These are phyloP conservation scores for Globisporangium middletonii DNA, from an alignment of 352 stramenopile genomes.

Conservation along the genomic window DNA sequence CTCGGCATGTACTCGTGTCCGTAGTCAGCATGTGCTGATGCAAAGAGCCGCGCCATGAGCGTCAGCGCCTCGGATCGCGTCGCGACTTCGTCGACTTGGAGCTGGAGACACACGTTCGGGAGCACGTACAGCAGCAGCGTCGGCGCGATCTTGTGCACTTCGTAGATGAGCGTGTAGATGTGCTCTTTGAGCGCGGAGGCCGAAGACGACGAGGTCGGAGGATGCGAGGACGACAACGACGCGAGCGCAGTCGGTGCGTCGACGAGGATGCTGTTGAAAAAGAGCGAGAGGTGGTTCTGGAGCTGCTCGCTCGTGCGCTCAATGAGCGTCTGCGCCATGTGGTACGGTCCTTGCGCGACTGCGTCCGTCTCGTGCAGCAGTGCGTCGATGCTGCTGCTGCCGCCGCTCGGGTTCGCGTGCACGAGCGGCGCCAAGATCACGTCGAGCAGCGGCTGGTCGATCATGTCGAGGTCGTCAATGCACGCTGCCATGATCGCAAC, in stretches of 20 bases:
- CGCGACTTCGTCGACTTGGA: slow-evolving; percentile 82
- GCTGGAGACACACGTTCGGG: slow-evolving; percentile 81
- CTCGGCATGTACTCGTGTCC: slow-evolving; percentile 75
- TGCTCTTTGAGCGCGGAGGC: slow-evolving; percentile 70
- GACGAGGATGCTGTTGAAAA: slow-evolving; percentile 80
- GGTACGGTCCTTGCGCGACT: slow-evolving; percentile 30
- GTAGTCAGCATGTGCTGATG: slow-evolving; percentile 66
- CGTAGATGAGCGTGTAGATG: slow-evolving; percentile 77
- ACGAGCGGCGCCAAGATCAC: slow-evolving; percentile 54
- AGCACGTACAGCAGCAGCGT: slow-evolving; percentile 73
- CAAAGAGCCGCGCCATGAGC: slow-evolving; percentile 76
- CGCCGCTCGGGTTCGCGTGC: slow-evolving; percentile 12
- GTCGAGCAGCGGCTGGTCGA: slow-evolving; percentile 69
- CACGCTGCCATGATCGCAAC: slow-evolving; percentile 64
- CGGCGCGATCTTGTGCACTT: slow-evolving; percentile 78
- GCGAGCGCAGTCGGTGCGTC: slow-evolving; percentile 29
- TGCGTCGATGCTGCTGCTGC: not conserved
- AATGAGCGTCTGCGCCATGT: slow-evolving; percentile 73
- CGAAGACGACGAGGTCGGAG: slow-evolving; percentile 8
- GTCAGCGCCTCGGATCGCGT: slow-evolving; percentile 73
- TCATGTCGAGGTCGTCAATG: slow-evolving; percentile 59
- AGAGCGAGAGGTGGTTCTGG: slow-evolving; percentile 61
- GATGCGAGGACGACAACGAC: too few species aligned
- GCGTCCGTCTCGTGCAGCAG: not conserved
- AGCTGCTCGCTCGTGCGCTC: slow-evolving; percentile 58